Conservation (phyloP, 176 grass and related monocot genomes). For the Pontederia paniculata region DNA sequence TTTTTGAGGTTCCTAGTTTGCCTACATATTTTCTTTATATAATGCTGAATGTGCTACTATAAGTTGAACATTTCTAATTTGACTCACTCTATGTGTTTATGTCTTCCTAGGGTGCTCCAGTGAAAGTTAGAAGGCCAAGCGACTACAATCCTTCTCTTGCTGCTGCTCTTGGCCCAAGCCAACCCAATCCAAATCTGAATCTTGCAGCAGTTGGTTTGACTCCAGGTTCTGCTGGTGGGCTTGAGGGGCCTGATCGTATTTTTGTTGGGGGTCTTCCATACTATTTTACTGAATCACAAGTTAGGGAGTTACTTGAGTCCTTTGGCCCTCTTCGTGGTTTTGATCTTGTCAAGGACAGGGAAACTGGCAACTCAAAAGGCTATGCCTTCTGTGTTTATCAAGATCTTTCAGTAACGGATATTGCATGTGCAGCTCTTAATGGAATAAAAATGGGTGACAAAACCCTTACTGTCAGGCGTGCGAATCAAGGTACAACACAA, state of each 20-base stretch:
- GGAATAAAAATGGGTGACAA: slow-evolving; percentile 99
- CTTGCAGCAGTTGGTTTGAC: slow-evolving; percentile 84
- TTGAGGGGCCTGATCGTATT: slow-evolving; percentile 92
- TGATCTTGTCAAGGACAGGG: slow-evolving; percentile 95
- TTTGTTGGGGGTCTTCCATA: slow-evolving; percentile 95
- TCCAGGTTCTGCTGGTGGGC: slow-evolving; percentile 77
- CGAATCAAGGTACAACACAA: slow-evolving; percentile 78
- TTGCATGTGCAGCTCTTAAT: slow-evolving; percentile 96
- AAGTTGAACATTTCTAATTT: background rate
- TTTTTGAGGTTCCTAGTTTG: slow-evolving; percentile 49
- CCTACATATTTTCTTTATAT: background rate
- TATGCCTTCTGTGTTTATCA: slow-evolving; percentile 98
- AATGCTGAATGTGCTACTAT: background rate
- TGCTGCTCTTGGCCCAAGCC: slow-evolving; percentile 81
- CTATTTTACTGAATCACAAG: slow-evolving; percentile 95
- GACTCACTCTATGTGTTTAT: background rate
- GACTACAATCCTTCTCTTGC: slow-evolving; percentile 96
- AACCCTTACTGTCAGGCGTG: slow-evolving; percentile 86
- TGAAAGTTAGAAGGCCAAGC: slow-evolving; percentile 86
- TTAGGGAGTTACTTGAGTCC: slow-evolving; percentile 86
- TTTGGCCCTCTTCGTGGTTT: slow-evolving; percentile 88
- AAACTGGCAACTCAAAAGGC: slow-evolving; percentile 94
- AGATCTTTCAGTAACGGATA: slow-evolving; percentile 78
- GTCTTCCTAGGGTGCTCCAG: slow-evolving; percentile 52
- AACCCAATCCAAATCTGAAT: slow-evolving; percentile 91